phyloP scores from a whole-genome alignment of 306 rosid genomes.

The Quercus dentata region DNA sequence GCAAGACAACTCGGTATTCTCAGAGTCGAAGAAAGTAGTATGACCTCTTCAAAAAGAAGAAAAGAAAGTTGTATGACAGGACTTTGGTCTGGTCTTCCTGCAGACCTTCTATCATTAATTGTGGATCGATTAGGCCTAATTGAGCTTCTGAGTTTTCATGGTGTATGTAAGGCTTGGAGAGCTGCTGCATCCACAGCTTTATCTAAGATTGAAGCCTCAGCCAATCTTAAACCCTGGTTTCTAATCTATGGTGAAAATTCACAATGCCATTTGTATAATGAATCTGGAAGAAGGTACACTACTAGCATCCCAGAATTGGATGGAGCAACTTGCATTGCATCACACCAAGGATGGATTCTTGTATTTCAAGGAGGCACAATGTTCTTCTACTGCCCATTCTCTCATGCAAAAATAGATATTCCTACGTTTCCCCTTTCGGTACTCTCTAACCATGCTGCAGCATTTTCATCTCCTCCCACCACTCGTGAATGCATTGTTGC shows the following conservation, averaged over 20 bases:
- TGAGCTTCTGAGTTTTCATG: constrained; percentile 17
- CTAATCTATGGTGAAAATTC: constrained; percentile 8
- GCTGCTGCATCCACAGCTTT: constrained; percentile 5
- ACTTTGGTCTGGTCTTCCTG: constrained; percentile 7
- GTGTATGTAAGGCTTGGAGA: constrained; percentile 24
- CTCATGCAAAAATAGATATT: constrained; percentile 14
- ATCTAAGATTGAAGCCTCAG: constrained; percentile 9
- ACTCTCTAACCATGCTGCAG: constrained; percentile 8
- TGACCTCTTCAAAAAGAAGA: no score
- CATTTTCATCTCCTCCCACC: constrained; percentile 28
- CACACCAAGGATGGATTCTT: constrained; percentile 30
- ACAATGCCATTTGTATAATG: not conserved
- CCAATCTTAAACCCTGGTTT: constrained; percentile 8
- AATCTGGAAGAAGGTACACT: not conserved
- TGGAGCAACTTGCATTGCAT: constrained; percentile 27
- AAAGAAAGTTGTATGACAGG: not conserved
- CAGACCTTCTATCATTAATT: constrained; percentile 2
- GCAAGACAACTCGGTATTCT: not conserved
- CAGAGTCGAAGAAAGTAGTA: not conserved
- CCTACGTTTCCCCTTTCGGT: not conserved
- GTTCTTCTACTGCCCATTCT: constrained; percentile 26
- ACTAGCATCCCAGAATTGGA: constrained; percentile 8
- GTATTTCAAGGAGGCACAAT: constrained; percentile 3
- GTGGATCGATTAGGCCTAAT: constrained; percentile 4
- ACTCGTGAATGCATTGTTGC: constrained; percentile 4